These are phyloP conservation scores for Pezicula carpinea DNA, from an alignment of 2,329 filamentous ascomycete genomes.

Conservation along the genomic window DNA sequence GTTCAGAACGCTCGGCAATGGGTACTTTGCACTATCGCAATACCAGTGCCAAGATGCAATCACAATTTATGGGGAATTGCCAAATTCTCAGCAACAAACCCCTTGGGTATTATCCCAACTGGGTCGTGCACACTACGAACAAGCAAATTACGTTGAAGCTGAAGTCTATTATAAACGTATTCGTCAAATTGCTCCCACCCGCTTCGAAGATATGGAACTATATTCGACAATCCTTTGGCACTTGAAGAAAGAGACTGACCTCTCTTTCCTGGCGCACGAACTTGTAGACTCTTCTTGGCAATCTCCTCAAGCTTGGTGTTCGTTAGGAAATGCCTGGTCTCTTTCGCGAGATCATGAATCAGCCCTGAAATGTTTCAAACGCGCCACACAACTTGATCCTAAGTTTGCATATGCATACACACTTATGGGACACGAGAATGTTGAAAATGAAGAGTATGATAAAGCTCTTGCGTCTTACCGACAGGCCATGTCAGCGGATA, in stretches of 20 bases:
- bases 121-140: constrained; percentile 87
- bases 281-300: constrained; percentile 82
- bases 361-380: constrained; percentile 88
- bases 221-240: constrained; percentile 99
- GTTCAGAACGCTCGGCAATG: constrained; percentile 75
- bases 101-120: constrained; percentile 91
- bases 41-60: constrained; percentile 78
- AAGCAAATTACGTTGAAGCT: constrained; percentile 78
- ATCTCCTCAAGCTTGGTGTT: constrained; percentile 94
- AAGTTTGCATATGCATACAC: constrained; percentile 95
- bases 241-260: constrained; percentile 82
- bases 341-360: constrained; percentile 90
- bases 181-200: constrained; percentile 72
- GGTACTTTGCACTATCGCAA: constrained; percentile 71
- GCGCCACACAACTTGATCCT: constrained; percentile 84
- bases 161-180: constrained; percentile 82
- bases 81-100: constrained; percentile 75
- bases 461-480: constrained; percentile 88
- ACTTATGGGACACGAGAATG: constrained; percentile 90
- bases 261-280: constrained; percentile 89
- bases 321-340: constrained; percentile 91
- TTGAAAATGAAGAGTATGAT: constrained; percentile 95
- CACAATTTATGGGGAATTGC: constrained; percentile 66
- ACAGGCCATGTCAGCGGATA: constrained; percentile 78
- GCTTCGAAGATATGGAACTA: constrained; percentile 92